Percentiles rank a stretch among this genome's conserved stretches.
Conservation (phyloP, 176 grass and related monocot species). For the Dactylis glomerata region DNA sequence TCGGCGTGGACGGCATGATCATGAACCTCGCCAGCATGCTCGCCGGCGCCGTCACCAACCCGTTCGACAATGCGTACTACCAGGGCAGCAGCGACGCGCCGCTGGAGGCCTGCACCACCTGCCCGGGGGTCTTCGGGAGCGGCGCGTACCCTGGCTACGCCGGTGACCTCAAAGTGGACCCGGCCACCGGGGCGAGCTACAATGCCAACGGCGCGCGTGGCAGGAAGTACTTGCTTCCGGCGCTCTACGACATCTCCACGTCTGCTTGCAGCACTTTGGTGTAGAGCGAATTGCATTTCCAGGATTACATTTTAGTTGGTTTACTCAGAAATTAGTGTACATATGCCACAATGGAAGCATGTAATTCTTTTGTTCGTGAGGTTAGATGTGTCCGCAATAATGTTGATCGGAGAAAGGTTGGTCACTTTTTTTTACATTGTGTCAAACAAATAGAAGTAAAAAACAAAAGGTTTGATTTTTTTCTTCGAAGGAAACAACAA, state of each 20-base stretch:
- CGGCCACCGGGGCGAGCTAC: constrained; percentile 52
- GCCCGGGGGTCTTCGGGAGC: constrained; percentile 44
- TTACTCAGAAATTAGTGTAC: neutral
- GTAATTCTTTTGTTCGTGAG: constrained; percentile 26
- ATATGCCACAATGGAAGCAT: neutral
- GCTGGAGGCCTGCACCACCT: constrained; percentile 56
- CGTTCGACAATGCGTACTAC: constrained; percentile 65
- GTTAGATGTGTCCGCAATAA: no score
- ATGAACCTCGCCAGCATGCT: constrained; percentile 68
- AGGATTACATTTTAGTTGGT: neutral
- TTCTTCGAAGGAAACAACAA: no score
- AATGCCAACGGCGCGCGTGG: constrained; percentile 60
- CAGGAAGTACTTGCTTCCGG: constrained; percentile 70
- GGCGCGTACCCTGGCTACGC: constrained; percentile 71
- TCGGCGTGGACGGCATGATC: constrained; percentile 64
- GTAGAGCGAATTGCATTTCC: constrained; percentile 12
- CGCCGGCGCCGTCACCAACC: constrained; percentile 64
- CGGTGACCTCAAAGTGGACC: constrained; percentile 49
- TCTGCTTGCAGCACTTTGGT: constrained; percentile 56
- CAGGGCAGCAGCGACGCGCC: constrained; percentile 58
- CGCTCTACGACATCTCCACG: constrained; percentile 50
- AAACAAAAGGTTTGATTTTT: no score
- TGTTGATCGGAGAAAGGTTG: no score
- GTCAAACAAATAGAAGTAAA: no score
- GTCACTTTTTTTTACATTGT: no score